These are phyloP conservation scores for Akanthomyces uredinophilus DNA, from an alignment of 2,329 filamentous ascomycete species.

Conservation along the genomic window DNA sequence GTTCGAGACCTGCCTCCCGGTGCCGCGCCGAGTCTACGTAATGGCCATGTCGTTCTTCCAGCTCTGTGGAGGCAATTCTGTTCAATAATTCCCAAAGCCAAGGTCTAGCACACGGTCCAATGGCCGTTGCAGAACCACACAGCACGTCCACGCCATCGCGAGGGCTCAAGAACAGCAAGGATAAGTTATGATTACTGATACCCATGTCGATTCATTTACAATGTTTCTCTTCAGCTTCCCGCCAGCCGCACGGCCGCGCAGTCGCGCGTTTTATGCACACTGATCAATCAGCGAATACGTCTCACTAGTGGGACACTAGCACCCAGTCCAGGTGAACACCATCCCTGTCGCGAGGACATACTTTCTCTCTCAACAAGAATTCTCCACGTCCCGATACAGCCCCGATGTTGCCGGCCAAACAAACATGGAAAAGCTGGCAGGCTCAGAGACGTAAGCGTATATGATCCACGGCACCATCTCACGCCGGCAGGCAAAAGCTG, in stretches of 20 bases:
- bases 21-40: no score
- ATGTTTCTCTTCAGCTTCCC: neutral
- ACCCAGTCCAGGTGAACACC: neutral
- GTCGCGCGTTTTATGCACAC: neutral
- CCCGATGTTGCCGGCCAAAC: neutral
- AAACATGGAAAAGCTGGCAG: neutral
- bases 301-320: neutral
- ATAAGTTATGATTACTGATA: constrained; percentile 1
- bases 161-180: neutral
- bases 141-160: neutral
- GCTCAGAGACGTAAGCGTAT: neutral
- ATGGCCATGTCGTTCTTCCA: neutral
- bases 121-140: neutral
- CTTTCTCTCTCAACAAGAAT: no score
- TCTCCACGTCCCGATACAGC: neutral
- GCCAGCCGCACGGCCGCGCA: neutral
- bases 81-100: neutral
- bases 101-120: neutral
- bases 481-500: no score
- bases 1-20: neutral
- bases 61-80: neutral
- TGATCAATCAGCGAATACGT: neutral
- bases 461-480: neutral
- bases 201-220: neutral
- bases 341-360: neutral